Percentiles rank a stretch among this genome's conserved stretches.
Evolutionary conservation across 176 grass and related monocot species (phyloP).

Genomic region (Carex kokanica): DNA sequence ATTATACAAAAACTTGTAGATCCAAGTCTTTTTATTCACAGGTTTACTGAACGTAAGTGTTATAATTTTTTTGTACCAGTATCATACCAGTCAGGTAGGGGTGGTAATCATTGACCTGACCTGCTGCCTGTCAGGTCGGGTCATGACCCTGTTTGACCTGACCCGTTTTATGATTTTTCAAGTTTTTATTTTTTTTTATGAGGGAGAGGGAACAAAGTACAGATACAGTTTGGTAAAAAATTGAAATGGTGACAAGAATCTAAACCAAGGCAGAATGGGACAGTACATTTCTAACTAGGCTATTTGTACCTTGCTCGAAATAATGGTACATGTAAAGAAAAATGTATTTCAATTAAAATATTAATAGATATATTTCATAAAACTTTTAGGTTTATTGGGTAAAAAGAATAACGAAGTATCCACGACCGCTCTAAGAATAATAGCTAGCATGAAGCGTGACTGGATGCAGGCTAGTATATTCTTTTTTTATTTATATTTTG

Average conservation of each 20-base stretch:
- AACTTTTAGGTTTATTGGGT: constrained; percentile 57
- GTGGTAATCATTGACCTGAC: not conserved
- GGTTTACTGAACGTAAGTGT: constrained; percentile 86
- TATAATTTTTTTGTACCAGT: not conserved
- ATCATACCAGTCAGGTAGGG: not conserved
- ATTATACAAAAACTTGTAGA: constrained; percentile 81
- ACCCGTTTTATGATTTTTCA: not conserved
- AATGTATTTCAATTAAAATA: constrained; percentile 9
- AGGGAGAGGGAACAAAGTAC: not conserved
- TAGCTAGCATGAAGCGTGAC: constrained; percentile 88
- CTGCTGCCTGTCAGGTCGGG: not conserved
- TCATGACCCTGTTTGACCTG: not conserved
- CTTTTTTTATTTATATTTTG: constrained; percentile 24
- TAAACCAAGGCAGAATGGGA: not conserved
- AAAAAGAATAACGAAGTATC: constrained; percentile 59
- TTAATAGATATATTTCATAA: not conserved
- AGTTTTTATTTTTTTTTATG: not conserved
- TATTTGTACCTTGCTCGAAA: not conserved
- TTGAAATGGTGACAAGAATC: not conserved
- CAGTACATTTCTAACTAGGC: not conserved
- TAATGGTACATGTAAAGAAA: not conserved
- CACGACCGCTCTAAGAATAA: constrained; percentile 59
- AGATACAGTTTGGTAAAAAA: not conserved
- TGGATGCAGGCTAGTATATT: constrained; percentile 77
- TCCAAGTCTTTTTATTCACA: constrained; percentile 95